A percentile compares a stretch with the other conserved stretches of the same genome.
Conservation (phyloP, 1,139 yeast species). For the Yamadazyma siamensis region DNA sequence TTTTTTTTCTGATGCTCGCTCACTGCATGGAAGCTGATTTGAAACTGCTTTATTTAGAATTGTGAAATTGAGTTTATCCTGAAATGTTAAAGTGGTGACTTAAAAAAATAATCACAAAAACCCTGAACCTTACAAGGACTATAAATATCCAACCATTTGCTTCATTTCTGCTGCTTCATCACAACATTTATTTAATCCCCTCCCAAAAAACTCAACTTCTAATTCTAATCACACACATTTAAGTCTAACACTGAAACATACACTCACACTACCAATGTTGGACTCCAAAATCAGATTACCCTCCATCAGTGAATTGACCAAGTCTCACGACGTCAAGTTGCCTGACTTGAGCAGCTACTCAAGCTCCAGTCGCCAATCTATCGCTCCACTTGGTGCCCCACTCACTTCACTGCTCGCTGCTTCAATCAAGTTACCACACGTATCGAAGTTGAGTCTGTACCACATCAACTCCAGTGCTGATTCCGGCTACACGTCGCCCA, state of each 20-base stretch:
- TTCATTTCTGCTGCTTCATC: no score
- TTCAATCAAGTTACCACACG: slow-evolving; percentile 6
- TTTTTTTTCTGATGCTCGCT: neutral
- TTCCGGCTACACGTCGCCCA: neutral
- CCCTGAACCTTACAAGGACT: no score
- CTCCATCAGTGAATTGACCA: slow-evolving; percentile 35
- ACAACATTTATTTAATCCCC: no score
- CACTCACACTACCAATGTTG: slow-evolving; percentile 1
- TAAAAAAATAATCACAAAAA: slow-evolving; percentile 1
- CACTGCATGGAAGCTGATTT: slow-evolving; percentile 4
- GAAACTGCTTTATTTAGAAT: slow-evolving; percentile 1
- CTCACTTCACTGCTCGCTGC: neutral
- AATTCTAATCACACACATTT: no score
- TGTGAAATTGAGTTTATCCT: neutral
- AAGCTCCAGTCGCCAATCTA: slow-evolving; percentile 1
- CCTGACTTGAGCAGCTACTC: slow-evolving; percentile 10
- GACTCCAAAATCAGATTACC: slow-evolving; percentile 27
- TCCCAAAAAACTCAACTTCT: no score
- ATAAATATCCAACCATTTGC: no score
- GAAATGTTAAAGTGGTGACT: neutral
- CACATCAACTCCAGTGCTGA: neutral
- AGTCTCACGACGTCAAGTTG: slow-evolving; percentile 9
- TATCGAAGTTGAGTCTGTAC: slow-evolving; percentile 6
- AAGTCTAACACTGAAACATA: no score
- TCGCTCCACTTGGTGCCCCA: slow-evolving; percentile 1